Base-by-base conservation (phyloP, 495 filamentous ascomycete genomes). In the Penicillium waksmanii region DNA sequence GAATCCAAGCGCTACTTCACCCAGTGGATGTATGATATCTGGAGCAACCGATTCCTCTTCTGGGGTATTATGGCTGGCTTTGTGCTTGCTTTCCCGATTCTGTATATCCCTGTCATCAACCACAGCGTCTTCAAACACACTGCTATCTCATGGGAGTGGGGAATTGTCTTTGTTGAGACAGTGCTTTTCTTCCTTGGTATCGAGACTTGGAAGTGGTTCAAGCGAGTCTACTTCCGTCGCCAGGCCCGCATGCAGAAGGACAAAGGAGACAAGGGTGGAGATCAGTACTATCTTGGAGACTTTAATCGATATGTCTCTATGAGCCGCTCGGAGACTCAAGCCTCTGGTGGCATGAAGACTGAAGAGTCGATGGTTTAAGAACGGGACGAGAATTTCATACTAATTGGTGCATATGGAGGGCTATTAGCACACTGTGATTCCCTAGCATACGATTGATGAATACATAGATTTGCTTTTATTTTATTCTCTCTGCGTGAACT, bases 141-240 rank as follows among this genome's bases (percentile, higher is more conserved):
- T n/a, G 77, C 83, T 4, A 90, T 92, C 56, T 81, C 75, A 25
- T 91, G 89, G 89, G 89, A 90, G 69, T 90, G 88, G 88, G 80
- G 73, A 6, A 80, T 90, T 64, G 87, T 78, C 19, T 69, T 90
- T 60, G 71, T 85, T 15, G 83, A 82, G 50, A 79, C 83, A 1
- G 62, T 79, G 5, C 60, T 91, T 10, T 90, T 90, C 73, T 84
- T 90, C 61, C 60, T 73, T 6, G 87, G 87, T 8, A 77, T 86
- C 17, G 88, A 91, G 73, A 52, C 65, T 18, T 91, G 87, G 86
- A 89, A 90, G 76, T 87, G 79, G 75, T 77, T 66, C 19, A 91
- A 91, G 72, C 73, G 88, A 27, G 61, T 74, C 34, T 80, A 70
- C 42, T 80, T 82, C 80, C 73, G 77, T 19, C 69, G 72, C 8